Evolutionary conservation across 768 basidiomycete species (phyloP), one percentile per base, ranked within the genome.

Genomic region (Termitomyces heimii): DNA sequence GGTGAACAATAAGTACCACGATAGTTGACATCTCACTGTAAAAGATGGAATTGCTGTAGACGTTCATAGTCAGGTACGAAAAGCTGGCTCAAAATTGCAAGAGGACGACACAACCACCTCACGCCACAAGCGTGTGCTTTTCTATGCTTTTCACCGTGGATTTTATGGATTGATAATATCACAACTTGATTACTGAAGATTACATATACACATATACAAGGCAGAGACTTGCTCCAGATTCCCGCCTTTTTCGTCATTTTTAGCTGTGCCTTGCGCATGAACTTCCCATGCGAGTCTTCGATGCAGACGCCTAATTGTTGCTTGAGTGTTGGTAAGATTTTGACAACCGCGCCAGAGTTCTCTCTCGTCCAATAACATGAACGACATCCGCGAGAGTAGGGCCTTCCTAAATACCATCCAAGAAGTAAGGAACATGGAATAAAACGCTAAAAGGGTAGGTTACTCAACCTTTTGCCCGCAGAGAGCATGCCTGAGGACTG

Each of bases 381-480:
- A 82, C 74, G 16, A 77, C 67, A 59, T 81, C 79, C 3, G 72
- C 72, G 14, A 82, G 63, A 5, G 72, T 71, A 4, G 81, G 80
- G 14, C 82, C 82, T 58, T 80, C 78, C 82, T 82, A 53, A 35
- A 57, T 16, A 51, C 16, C 29, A 16, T 9, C 58, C 13, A 54
- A 13, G 37, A 52, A 46, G 35, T 29, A 48, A 57, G 44, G 28
- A 37, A 57, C 6, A 54, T 26, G 4, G 45, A 40, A 22, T 26
- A 3, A 47, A 40, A 22, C 22, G 26, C 10, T 46, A 37, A 26
- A 18, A 14, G 48, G 34, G 0, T 24, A 22, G 47, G 14, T 34
- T 31, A 65, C 78, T 55, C 88, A 18, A 59, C 94, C 83, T 90
- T 93, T 74, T 84, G 82, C 2, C 86, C 94, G 1, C 88, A 94